Evolutionary conservation across 108 stramenopile genomes (phyloP), one percentile per base, ranked within the genome.

Genomic region (Fragilaria radians): DNA sequence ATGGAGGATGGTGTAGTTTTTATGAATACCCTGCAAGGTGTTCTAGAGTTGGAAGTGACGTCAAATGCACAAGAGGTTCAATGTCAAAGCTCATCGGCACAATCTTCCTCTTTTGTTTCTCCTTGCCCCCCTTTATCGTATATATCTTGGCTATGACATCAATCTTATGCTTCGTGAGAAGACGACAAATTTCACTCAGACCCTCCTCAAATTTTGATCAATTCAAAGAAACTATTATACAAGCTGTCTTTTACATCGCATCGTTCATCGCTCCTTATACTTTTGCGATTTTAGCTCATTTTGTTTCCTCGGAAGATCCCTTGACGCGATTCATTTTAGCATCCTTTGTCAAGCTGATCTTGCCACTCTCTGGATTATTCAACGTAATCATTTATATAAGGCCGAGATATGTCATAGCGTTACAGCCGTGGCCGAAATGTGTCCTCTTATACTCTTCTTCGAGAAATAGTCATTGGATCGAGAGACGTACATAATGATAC

Each of bases 281-380:
- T 42, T 14, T 42, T 42, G 11, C 14, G 11, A 7, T 42, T 14
- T 42, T 42, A 42, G 14, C 7, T 14, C 14, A 11, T 14, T 42
- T 42, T 14, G 7, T 42, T 14, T 14, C 36, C 7, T 11, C 36
- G 14, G 7, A 42, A 11, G 11, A 42, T 11, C 11, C 14, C 11
- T 11, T 14, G 7, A 14, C 14, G 11, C 7, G 36, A 42, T 42
- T 42, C 14, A 14, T 42, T 42, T 11, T 42, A 11, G 36, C 36
- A 14, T 42, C 14, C 36, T 42, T 42, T 7, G 36, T 42, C 14
- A 42, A 42, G 36, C 36, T 42, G 36, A 42, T 85, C 51, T 67
- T 81, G 34, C 80, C 80, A 7, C 50, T 74, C 23, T 66, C 73
- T 62, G 80, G 80, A n/a, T 32, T 77, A 24, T 62, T 72, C 50